A percentile compares a stretch with the other conserved stretches of the same genome.
Conservation (phyloP, 345 rosid genomes). For the Eucalyptus tenuipes region DNA sequence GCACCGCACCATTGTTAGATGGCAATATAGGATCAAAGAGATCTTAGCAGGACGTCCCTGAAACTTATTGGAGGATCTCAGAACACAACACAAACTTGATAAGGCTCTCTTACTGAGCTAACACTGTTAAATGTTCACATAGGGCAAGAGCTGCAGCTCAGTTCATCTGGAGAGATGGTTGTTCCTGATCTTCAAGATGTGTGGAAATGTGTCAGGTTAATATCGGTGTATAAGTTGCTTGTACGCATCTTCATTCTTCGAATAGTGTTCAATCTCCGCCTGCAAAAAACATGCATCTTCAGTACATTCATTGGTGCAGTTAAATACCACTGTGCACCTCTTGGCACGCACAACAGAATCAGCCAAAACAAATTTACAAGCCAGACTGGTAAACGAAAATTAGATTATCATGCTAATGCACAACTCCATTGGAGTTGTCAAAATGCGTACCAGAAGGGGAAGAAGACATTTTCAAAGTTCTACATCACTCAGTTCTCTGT, state of each 20-base stretch:
- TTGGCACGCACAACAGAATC: not conserved
- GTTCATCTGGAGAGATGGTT: not conserved
- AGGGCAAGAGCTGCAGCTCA: not conserved
- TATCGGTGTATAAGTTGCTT: slow-evolving; percentile 82
- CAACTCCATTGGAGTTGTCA: not conserved
- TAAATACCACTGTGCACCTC: not conserved
- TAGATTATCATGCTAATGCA: not conserved
- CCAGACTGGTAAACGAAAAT: not conserved
- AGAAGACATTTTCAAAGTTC: not conserved
- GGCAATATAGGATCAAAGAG: not conserved
- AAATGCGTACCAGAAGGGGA: not conserved
- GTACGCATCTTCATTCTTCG: slow-evolving; percentile 45
- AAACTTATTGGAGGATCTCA: not conserved
- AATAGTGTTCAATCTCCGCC: slow-evolving; percentile 59
- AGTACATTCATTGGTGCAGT: not conserved
- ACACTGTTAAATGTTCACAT: not conserved
- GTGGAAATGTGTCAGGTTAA: slow-evolving; percentile 2
- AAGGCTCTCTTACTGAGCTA: not conserved
- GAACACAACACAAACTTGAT: not conserved
- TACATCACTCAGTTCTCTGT: not conserved
- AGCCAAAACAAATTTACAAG: not conserved
- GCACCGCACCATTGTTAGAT: not conserved
- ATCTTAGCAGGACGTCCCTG: not conserved
- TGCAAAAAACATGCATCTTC: not conserved
- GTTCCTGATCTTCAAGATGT: not conserved